phyloP scores from a whole-genome alignment of 768 basidiomycete species.

The Rhodotorula taiwanensis region DNA sequence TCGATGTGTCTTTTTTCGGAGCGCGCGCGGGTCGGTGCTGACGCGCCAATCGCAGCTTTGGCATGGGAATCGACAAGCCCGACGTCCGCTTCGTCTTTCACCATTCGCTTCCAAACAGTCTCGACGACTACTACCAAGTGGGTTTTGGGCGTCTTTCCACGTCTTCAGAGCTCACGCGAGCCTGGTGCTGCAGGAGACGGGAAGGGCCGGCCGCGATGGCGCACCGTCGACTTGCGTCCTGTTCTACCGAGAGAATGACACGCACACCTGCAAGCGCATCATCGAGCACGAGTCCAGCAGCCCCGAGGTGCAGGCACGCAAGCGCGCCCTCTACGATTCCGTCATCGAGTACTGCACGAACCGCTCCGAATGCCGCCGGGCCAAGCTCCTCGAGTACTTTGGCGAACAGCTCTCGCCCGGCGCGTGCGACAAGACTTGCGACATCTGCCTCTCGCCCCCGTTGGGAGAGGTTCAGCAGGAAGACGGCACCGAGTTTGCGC shows the following conservation, averaged over 20 bases:
- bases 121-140: constrained; percentile 64
- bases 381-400: constrained; percentile 81
- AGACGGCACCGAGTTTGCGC: constrained; percentile 61
- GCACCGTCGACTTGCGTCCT: constrained; percentile 74
- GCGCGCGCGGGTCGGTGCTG: neutral
- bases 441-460: constrained; percentile 68
- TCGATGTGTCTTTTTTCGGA: neutral
- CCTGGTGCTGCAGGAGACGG: constrained; percentile 99
- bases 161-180: too few relatives aligned
- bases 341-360: constrained; percentile 75
- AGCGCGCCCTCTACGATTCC: constrained; percentile 61
- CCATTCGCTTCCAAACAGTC: constrained; percentile 65
- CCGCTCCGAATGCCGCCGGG: constrained; percentile 74
- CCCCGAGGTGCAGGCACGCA: constrained; percentile 54
- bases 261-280: constrained; percentile 48
- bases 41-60: constrained; percentile 57
- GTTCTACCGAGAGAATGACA: constrained; percentile 60
- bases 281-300: constrained; percentile 40
- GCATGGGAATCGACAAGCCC: constrained; percentile 88
- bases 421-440: constrained; percentile 65
- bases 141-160: too few relatives aligned
- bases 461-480: constrained; percentile 54
- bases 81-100: constrained; percentile 87
- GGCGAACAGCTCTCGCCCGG: constrained; percentile 66
- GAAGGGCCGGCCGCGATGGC: constrained; percentile 89